phyloP scores from a whole-genome alignment of 1,284 basidiomycete species.

The Taiwanofungus camphoratus region DNA sequence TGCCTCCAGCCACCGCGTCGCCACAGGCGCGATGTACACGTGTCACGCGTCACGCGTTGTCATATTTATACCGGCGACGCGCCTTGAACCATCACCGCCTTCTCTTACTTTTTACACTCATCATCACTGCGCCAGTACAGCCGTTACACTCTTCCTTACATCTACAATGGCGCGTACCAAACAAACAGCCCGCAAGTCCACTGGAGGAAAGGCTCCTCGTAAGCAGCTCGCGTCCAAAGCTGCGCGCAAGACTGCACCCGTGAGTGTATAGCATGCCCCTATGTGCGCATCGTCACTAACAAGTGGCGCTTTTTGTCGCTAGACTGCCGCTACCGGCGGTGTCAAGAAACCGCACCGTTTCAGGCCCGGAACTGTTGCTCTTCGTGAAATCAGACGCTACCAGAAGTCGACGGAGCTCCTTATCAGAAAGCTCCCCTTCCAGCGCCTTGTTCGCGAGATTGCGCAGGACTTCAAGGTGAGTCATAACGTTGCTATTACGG shows the following conservation, averaged over 20 bases:
- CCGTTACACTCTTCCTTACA: slow-evolving; percentile 6
- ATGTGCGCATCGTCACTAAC: neutral
- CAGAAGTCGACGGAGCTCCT: slow-evolving; percentile 94
- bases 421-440: slow-evolving; percentile 92
- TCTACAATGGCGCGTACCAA: slow-evolving; percentile 52
- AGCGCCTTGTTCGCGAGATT: slow-evolving; percentile 89
- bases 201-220: slow-evolving; percentile 84
- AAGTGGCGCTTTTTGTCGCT: neutral
- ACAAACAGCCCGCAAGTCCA: slow-evolving; percentile 85
- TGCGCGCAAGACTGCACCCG: slow-evolving; percentile 57
- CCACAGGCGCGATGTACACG: slow-evolving; percentile 21
- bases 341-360: slow-evolving; percentile 97
- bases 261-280: slow-evolving; percentile 23
- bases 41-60: slow-evolving; percentile 22
- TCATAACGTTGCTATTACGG: slow-evolving; percentile 11
- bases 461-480: slow-evolving; percentile 90
- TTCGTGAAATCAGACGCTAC: slow-evolving; percentile 97
- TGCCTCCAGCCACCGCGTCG: too few relatives aligned
- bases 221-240: slow-evolving; percentile 89
- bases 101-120: slow-evolving; percentile 16
- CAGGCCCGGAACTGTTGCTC: slow-evolving; percentile 95
- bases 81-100: slow-evolving; percentile 18
- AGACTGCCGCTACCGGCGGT: slow-evolving; percentile 68
- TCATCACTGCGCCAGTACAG: slow-evolving; percentile 9
- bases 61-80: slow-evolving; percentile 22